Percentiles rank a stretch among this genome's conserved stretches.
Conservation (phyloP, 2,329 filamentous ascomycete genomes). For the Aspergillus sergii region DNA sequence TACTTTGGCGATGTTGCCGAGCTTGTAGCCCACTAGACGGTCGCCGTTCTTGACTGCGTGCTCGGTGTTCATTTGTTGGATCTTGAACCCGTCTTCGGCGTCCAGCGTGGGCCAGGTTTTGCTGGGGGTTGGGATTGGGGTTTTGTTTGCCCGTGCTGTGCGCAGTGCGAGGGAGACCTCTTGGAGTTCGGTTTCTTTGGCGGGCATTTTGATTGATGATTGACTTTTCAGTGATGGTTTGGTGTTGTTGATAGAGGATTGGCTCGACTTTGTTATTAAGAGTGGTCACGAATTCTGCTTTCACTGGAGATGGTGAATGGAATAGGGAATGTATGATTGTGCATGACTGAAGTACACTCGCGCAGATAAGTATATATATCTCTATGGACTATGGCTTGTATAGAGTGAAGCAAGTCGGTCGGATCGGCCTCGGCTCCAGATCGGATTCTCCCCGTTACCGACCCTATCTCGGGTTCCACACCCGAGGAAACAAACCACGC, state of each 20-base stretch:
- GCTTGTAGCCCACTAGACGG: conserved; percentile 23
- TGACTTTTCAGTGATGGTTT: too few relatives aligned
- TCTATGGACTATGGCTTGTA: neutral
- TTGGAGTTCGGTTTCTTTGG: neutral
- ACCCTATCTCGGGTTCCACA: neutral
- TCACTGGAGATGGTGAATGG: too few relatives aligned
- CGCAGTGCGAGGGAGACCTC: neutral
- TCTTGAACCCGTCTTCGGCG: neutral
- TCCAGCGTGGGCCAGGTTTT: neutral
- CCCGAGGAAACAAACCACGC: neutral
- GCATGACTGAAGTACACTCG: too few relatives aligned
- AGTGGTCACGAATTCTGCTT: too few relatives aligned
- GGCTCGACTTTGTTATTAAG: too few relatives aligned
- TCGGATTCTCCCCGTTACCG: neutral
- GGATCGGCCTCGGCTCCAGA: neutral
- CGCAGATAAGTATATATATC: neutral
- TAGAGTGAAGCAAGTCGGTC: neutral
- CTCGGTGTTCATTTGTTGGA: neutral
- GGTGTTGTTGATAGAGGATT: too few relatives aligned
- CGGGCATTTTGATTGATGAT: neutral
- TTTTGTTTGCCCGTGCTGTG: neutral
- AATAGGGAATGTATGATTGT: too few relatives aligned
- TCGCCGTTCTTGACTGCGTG: conserved; percentile 20
- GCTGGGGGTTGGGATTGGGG: neutral
- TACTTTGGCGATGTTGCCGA: conserved; percentile 25